Conservation (phyloP, 2,329 filamentous ascomycete species). For the Colletotrichum agaves region DNA sequence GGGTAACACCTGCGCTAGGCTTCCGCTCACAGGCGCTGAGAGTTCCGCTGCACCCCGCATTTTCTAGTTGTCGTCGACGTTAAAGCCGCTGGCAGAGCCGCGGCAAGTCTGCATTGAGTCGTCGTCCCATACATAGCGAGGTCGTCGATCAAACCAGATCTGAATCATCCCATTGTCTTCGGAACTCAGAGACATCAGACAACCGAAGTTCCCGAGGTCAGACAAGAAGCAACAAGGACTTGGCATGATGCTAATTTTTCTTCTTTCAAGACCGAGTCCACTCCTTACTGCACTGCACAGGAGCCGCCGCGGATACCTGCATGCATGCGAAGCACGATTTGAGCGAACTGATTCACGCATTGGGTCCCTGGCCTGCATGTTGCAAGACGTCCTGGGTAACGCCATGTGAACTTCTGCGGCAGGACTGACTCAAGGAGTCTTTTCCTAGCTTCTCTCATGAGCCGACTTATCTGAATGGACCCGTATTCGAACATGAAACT, state of each 20-base stretch:
- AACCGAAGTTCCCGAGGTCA: conserved; percentile 28
- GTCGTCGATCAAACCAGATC: conserved; percentile 34
- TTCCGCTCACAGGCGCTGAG: not conserved
- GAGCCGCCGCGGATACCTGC: not conserved
- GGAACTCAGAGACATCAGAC: conserved; percentile 34
- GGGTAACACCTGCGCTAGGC: not conserved
- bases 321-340: not conserved
- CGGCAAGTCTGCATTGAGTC: conserved; percentile 15
- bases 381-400: not conserved
- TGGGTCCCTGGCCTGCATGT: not conserved
- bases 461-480: not conserved
- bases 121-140: conserved; percentile 18
- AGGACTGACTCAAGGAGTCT: not conserved
- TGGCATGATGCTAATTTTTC: conserved; percentile 21
- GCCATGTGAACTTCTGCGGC: not conserved
- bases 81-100: conserved; percentile 7
- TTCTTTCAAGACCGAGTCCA: not conserved
- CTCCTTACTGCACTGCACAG: not conserved
- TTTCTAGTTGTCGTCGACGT: conserved; percentile 11
- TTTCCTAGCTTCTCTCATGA: no score
- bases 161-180: conserved; percentile 36
- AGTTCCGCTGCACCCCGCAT: conserved; percentile 30
- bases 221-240: conserved; percentile 10
- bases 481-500: not conserved
- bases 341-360: not conserved